Base-by-base conservation (phyloP, 768 basidiomycete genomes). In the Mycena galericulata region DNA sequence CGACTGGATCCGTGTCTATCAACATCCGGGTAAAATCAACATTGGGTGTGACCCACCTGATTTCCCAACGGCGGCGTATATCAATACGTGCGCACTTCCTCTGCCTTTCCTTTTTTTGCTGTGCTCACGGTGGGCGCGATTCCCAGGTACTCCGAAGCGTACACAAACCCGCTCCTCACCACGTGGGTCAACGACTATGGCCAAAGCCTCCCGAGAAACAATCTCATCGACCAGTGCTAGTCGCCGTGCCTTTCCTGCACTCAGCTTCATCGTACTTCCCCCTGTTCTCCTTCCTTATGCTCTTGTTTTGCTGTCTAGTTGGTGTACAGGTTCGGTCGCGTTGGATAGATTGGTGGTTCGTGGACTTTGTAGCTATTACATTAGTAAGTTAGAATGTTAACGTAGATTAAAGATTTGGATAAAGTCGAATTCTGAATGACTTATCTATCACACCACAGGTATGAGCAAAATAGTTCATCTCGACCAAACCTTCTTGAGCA, bases 1-100 rank as follows among this genome's bases (percentile, higher is more conserved):
- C 58, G 96, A 97, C 75, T 97, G 90, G 68, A 88, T 97, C 59
- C 88, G 96, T 2, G 92, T 98, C 20, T 92, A 91, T 70, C 90
- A 91, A 71, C 82, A 82, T 15, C 74, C 80, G 43, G 79, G 84
- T 66, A 75, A 78, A 3, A 75, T 82, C 38, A 89, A 89, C 70
- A 79, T 90, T 54, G 89, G 90, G 1, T 92, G 91, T 69, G 92
- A 95, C 73, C 95, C 95, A 4, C 71, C 78, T 9, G 85, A 87
- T 18, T 90, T 86, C 77, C 95, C 96, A 0, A 98, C 96, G 0
- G 76, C 82, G 17, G 79, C 85, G 3, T 98, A 97, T 76, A 97
- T 97, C 72, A 75, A 90, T 24, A 80, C 85, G 89, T 92, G 78
- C 75, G 86, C 84, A n/a, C 34, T 8, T 22, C 8, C 45, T 40